phyloP scores from a whole-genome alignment of 345 rosid species.

The Gossypium ekmanianum region DNA sequence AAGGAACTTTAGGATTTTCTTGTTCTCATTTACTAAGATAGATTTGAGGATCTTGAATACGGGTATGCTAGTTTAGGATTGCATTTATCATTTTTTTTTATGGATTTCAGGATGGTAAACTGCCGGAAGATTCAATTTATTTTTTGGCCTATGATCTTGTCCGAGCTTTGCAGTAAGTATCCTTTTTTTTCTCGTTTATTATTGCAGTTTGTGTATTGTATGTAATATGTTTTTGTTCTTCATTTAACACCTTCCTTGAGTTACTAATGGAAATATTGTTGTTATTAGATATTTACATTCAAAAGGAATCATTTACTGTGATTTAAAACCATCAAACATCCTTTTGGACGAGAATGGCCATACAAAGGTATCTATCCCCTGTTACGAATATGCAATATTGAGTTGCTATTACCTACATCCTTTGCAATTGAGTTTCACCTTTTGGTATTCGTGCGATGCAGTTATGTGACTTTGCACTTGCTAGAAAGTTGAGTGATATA shows the following conservation, averaged over 20 bases:
- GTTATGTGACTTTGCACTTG: conserved; percentile 96
- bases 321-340: conserved; percentile 92
- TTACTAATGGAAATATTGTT: conserved; percentile 7
- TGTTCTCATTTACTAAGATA: background rate
- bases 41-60: background rate
- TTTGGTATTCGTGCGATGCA: conserved; percentile 37
- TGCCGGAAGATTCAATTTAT: conserved; percentile 90
- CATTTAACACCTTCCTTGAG: conserved; percentile 6
- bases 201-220: background rate
- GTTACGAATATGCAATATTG: background rate
- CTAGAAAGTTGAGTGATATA: conserved; percentile 72
- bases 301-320: conserved; percentile 85
- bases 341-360: conserved; percentile 89
- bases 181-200: background rate
- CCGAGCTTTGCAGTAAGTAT: conserved; percentile 76
- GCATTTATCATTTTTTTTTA: conserved; percentile 2
- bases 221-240: background rate
- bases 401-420: conserved; percentile 18
- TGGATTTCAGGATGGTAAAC: conserved; percentile 64
- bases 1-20: background rate
- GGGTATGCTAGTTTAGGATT: conserved; percentile 1
- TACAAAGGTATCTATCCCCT: conserved; percentile 54
- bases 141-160: conserved; percentile 73
- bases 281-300: conserved; percentile 71
- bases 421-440: conserved; percentile 13